A percentile compares a stretch with the other conserved stretches of the same genome.
These are phyloP conservation scores for Laburnicola sp. DNA, from an alignment of 2,329 filamentous ascomycete genomes.

Conservation along the genomic window DNA sequence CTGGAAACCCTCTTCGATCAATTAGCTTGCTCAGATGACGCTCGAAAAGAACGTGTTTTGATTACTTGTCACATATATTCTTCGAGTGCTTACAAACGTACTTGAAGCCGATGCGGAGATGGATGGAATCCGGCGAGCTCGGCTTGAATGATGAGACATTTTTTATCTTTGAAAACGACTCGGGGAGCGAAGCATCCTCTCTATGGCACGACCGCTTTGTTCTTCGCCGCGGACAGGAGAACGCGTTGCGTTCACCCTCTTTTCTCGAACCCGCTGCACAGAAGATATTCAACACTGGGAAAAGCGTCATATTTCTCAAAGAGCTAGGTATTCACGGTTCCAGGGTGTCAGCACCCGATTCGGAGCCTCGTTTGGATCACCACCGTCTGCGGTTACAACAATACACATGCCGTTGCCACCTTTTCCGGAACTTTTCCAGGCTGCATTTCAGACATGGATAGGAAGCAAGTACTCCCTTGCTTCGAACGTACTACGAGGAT, in stretches of 20 bases:
- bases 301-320: conserved; percentile 83
- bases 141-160: conserved; percentile 68
- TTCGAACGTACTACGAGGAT: conserved; percentile 65
- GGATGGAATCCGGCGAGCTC: conserved; percentile 82
- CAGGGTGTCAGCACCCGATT: conserved; percentile 8
- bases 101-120: conserved; percentile 73
- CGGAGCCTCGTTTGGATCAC: conserved; percentile 55
- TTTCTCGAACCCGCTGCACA: conserved; percentile 72
- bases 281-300: conserved; percentile 84
- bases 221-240: conserved; percentile 63
- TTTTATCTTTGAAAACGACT: conserved; percentile 68
- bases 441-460: conserved; percentile 75
- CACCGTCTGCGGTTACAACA: conserved; percentile 55
- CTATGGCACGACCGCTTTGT: conserved; percentile 78
- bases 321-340: conserved; percentile 62
- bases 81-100: conserved; percentile 83
- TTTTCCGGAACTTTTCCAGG: conserved; percentile 74
- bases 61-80: conserved; percentile 69
- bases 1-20: conserved; percentile 77
- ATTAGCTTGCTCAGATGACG: conserved; percentile 70
- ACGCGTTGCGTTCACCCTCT: conserved; percentile 67
- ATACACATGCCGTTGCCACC: conserved; percentile 58
- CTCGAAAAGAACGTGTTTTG: conserved; percentile 65
- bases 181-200: conserved; percentile 61
- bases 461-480: conserved; percentile 72